A percentile compares a stretch with the other conserved stretches of the same genome.
These are phyloP conservation scores for Colletotrichum sojae DNA, from an alignment of 2,329 filamentous ascomycete species.

Conservation along the genomic window DNA sequence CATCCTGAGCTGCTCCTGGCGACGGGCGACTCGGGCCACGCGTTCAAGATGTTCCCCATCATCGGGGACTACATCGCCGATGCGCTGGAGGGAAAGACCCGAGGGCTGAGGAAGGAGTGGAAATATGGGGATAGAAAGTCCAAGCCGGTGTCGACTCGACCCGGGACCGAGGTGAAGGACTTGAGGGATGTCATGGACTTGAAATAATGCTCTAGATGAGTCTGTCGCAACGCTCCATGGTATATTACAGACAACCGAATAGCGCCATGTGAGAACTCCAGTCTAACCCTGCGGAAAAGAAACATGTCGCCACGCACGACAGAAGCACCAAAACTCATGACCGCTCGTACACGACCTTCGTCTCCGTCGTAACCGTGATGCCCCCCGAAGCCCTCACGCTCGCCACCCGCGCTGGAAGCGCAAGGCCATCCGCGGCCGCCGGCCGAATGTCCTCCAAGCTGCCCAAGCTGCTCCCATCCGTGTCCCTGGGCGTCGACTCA, in stretches of 20 bases:
- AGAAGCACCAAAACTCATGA: background rate
- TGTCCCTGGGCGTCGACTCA: constrained; percentile 4
- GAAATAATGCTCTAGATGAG: background rate
- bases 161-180: constrained; percentile 43
- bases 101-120: constrained; percentile 43
- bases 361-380: constrained; percentile 35
- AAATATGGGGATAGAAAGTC: constrained; percentile 40
- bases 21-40: constrained; percentile 46
- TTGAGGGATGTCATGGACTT: constrained; percentile 41
- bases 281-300: too few relatives aligned
- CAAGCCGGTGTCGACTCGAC: constrained; percentile 39
- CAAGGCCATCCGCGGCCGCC: background rate
- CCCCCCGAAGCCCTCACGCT: constrained; percentile 12
- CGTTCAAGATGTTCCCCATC: constrained; percentile 48
- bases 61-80: constrained; percentile 45
- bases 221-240: background rate
- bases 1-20: constrained; percentile 41
- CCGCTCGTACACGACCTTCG: constrained; percentile 25
- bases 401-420: background rate
- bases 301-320: background rate
- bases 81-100: constrained; percentile 40
- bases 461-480: background rate
- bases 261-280: background rate
- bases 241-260: background rate
- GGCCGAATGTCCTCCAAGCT: background rate